Base-by-base conservation (phyloP, 129 eudicot genomes). In the Mikania micrantha region DNA sequence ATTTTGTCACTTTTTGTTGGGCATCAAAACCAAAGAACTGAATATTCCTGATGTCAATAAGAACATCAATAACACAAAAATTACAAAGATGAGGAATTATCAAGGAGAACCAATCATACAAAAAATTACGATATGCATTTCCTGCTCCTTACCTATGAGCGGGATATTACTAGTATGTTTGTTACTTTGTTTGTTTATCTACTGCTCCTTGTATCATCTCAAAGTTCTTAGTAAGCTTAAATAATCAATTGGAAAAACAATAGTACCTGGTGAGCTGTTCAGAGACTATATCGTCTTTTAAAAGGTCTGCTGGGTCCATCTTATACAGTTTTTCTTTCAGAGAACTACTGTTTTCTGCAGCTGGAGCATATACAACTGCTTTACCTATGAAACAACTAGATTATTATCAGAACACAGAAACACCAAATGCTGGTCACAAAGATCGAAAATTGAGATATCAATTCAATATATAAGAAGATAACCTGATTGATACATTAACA, bases 21-120 rank as follows among this genome's bases (percentile, higher is more conserved):
- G 87, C 81, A 54, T 89, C 90, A 54, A 84, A 78, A 50, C 99
- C 99, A 77, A 93, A 93, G 85, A 93, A 89, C 68, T 93, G 99
- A 62, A 89, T 84, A 73, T 89, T 93, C 95, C 99, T 93, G 71
- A 40, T 47, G 41, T 71, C 58, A 38, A 9, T 64, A 72, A 69
- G 54, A 75, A 60, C 21, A 73, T 31, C 25, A 59, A 27, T 25
- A 74, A 27, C 6, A 61, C 16, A 8, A 10, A 60, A 47, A 34
- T 35, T 49, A 8, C 53, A 54, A 38, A 24, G 50, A 29, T 40
- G 17, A 16, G 36, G 1, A 49, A 38, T 29, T 40, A 49, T 50
- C 17, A 16, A 10, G 22, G 71, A 11, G 35, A 38, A 58, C 50
- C 45, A 29, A 24, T 22, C 49, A 25, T 27, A 40, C 61, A 8